Base-by-base conservation (phyloP, 768 basidiomycete genomes). In the Inosperma sp. region DNA sequence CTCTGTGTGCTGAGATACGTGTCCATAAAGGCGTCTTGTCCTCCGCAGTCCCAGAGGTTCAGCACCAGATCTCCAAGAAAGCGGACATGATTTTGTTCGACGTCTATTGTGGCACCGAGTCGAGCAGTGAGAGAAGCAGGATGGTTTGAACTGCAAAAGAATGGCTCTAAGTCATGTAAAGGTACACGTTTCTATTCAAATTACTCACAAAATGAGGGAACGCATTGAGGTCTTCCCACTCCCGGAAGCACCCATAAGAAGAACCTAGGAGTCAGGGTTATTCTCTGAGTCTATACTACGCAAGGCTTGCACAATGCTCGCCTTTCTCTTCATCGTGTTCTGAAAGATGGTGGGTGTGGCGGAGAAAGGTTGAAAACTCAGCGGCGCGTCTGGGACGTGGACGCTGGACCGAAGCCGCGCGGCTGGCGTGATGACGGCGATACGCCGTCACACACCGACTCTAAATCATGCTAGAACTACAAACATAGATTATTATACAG, bases 1-100 rank as follows among this genome's bases (percentile, higher is more conserved):
- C 91, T 86, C 65, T 97, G 93, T 0, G 86, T 81, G 29, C 86
- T 85, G 51, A 99, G 86, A 69, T 97, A 98, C 23, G 88, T 88
- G 68, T 97, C 94, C 84, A 98, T 93, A 75, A 96, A 98, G 12
- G 93, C 82, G 65, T 96, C 93, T 68, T 99, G 96, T 7, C 96
- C 96, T 35, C 95, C 96, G 59, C 96, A 97, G 69, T 99, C 96
- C 95, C 95, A 97, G 5, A 97, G 77, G 64, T 95, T 95, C 67
- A 99, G 82, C 55, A 93, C 88, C 60, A 98, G 84, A 63, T 95
- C 92, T 12, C 93, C 94, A 12, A 99, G 82, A 68, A 99, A 98
- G 35, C 93, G 87, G 56, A 98, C 93, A 64, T 96, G 92, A 59
- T 94, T 95, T 66, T 94, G 91, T 66, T 97, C 95, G 54, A 98